phyloP scores from a whole-genome alignment of 2,329 filamentous ascomycete species.

The Leptosphaerulina australis region DNA sequence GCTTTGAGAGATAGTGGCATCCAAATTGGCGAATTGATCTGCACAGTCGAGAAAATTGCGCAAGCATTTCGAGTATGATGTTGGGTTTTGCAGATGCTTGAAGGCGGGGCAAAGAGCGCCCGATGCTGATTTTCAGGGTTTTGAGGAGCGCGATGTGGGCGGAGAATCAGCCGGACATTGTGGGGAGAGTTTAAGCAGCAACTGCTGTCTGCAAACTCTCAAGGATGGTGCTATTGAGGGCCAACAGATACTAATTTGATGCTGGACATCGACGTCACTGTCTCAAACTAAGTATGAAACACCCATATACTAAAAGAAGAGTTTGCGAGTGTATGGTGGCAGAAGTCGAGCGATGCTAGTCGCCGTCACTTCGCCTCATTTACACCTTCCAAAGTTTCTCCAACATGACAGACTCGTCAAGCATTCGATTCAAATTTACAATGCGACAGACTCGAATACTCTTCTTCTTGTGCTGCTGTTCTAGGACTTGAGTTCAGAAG shows the following conservation, averaged over 20 bases:
- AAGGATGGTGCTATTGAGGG: neutral
- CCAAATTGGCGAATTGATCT: neutral
- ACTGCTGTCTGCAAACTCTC: neutral
- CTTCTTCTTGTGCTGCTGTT: no score
- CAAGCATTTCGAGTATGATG: neutral
- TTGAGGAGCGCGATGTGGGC: neutral
- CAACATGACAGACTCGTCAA: no score
- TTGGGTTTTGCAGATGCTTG: neutral
- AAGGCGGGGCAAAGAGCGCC: neutral
- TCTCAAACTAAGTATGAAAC: no score
- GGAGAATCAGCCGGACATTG: slow-evolving; percentile 13
- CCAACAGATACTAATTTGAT: neutral
- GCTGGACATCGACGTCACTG: no score
- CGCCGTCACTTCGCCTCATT: no score
- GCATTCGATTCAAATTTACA: no score
- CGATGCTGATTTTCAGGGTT: neutral
- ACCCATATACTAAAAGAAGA: no score
- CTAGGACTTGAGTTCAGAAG: no score
- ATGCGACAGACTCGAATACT: no score
- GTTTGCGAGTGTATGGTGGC: no score
- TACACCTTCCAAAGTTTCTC: no score
- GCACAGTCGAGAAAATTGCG: neutral
- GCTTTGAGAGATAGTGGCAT: neutral
- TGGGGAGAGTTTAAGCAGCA: neutral
- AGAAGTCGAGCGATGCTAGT: no score